phyloP scores from a whole-genome alignment of 2,329 filamentous ascomycete species.

The Tolypocladium ovalisporum region DNA sequence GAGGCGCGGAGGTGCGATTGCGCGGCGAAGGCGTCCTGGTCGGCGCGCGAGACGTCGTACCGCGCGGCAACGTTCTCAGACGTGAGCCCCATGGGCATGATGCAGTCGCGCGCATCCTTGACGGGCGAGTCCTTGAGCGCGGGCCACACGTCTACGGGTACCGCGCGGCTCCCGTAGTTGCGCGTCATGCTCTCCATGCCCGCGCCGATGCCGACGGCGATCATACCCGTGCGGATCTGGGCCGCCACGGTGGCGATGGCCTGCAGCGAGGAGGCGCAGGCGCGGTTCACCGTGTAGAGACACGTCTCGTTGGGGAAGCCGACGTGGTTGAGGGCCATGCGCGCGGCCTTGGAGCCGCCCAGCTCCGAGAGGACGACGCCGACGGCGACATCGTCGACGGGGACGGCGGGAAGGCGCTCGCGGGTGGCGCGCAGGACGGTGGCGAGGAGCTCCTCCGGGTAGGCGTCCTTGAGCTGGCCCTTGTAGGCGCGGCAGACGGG shows the following conservation, averaged over 20 bases:
- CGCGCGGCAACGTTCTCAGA: slow-evolving; percentile 77
- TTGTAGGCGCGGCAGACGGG: slow-evolving; percentile 76
- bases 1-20: slow-evolving; percentile 64
- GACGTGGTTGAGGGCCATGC: slow-evolving; percentile 81
- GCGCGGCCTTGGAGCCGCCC: slow-evolving; percentile 79
- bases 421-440: slow-evolving; percentile 36
- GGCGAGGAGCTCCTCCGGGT: slow-evolving; percentile 80
- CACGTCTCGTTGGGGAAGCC: slow-evolving; percentile 62
- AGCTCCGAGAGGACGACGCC: slow-evolving; percentile 87
- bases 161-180: slow-evolving; percentile 79
- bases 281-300: slow-evolving; percentile 82
- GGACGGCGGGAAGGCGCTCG: slow-evolving; percentile 53
- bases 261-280: slow-evolving; percentile 69
- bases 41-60: slow-evolving; percentile 60
- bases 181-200: slow-evolving; percentile 96
- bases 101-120: slow-evolving; percentile 69
- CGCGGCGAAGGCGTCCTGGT: slow-evolving; percentile 77
- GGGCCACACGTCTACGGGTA: slow-evolving; percentile 73
- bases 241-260: slow-evolving; percentile 66
- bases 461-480: slow-evolving; percentile 75
- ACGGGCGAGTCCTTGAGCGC: slow-evolving; percentile 52
- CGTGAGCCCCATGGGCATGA: slow-evolving; percentile 91
- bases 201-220: slow-evolving; percentile 67
- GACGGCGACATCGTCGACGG: slow-evolving; percentile 68
- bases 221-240: slow-evolving; percentile 62